phyloP scores from a whole-genome alignment of 2,329 filamentous ascomycete species.

The Penicillium sp. region DNA sequence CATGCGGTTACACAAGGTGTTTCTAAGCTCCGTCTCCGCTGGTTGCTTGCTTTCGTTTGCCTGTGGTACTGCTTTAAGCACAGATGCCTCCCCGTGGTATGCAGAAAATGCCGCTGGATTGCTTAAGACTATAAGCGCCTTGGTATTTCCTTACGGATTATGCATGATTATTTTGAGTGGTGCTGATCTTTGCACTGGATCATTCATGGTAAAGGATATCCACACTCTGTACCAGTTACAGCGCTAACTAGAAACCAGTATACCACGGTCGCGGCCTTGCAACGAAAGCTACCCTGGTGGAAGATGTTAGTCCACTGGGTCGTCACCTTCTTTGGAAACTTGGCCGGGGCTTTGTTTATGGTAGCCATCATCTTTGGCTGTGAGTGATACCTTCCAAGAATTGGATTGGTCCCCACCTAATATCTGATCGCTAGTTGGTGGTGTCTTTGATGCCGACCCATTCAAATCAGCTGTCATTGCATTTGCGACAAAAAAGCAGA shows the following conservation, averaged over 20 bases:
- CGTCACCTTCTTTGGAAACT: conserved; percentile 51
- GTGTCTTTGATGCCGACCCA: conserved; percentile 45
- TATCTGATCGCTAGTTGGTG: conserved; percentile 40
- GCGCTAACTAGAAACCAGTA: conserved; percentile 28
- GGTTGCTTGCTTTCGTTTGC: conserved; percentile 55
- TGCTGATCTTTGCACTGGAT: conserved; percentile 51
- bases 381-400: conserved; percentile 21
- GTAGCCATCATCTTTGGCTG: conserved; percentile 51
- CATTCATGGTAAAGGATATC: conserved; percentile 41
- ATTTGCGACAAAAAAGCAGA: conserved; percentile 51
- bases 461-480: conserved; percentile 47
- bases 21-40: conserved; percentile 53
- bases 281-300: conserved; percentile 40
- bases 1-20: conserved; percentile 55
- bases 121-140: conserved; percentile 46
- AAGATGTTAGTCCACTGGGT: conserved; percentile 46
- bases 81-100: conserved; percentile 50
- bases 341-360: conserved; percentile 51
- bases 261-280: conserved; percentile 46
- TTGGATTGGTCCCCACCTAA: neutral
- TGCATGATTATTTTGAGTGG: conserved; percentile 52
- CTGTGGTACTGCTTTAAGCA: conserved; percentile 49
- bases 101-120: conserved; percentile 51
- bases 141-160: conserved; percentile 53
- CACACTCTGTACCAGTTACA: no score